phyloP scores from a whole-genome alignment of 2,329 filamentous ascomycete genomes.

The Exophiala sideris region DNA sequence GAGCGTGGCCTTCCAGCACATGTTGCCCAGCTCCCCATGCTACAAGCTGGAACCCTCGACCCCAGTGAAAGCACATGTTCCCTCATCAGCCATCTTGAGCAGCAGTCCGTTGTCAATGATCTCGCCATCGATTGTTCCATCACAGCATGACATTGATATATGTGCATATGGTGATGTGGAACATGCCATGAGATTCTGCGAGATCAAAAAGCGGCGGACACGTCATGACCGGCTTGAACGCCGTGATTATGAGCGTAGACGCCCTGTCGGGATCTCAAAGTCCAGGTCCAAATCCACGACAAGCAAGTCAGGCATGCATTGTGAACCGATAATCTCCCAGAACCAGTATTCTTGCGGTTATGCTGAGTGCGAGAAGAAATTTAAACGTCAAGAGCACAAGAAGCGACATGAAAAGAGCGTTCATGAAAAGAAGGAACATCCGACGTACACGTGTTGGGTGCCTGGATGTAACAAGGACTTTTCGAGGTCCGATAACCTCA shows the following conservation, averaged over 20 bases:
- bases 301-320: slow-evolving; percentile 23
- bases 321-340: slow-evolving; percentile 23
- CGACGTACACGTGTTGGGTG: slow-evolving; percentile 41
- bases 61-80: slow-evolving; percentile 11
- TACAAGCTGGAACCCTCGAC: slow-evolving; percentile 27
- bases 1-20: slow-evolving; percentile 25
- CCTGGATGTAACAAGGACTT: slow-evolving; percentile 42
- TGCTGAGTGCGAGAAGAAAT: slow-evolving; percentile 40
- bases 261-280: slow-evolving; percentile 9
- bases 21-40: slow-evolving; percentile 20
- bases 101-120: slow-evolving; percentile 24
- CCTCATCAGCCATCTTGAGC: slow-evolving; percentile 17
- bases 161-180: slow-evolving; percentile 14
- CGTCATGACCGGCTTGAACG: slow-evolving; percentile 16
- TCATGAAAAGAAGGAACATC: slow-evolving; percentile 34
- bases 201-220: slow-evolving; percentile 6
- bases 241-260: slow-evolving; percentile 20
- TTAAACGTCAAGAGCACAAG: slow-evolving; percentile 50
- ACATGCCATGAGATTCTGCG: slow-evolving; percentile 5
- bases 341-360: slow-evolving; percentile 38
- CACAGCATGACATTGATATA: slow-evolving; percentile 24
- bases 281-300: slow-evolving; percentile 14
- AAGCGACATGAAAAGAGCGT: slow-evolving; percentile 50
- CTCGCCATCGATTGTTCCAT: slow-evolving; percentile 21
- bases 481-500: slow-evolving; percentile 45